Evolutionary conservation across 169 alveolate species (phyloP).

Genomic region (Sarcocystis neurona): DNA sequence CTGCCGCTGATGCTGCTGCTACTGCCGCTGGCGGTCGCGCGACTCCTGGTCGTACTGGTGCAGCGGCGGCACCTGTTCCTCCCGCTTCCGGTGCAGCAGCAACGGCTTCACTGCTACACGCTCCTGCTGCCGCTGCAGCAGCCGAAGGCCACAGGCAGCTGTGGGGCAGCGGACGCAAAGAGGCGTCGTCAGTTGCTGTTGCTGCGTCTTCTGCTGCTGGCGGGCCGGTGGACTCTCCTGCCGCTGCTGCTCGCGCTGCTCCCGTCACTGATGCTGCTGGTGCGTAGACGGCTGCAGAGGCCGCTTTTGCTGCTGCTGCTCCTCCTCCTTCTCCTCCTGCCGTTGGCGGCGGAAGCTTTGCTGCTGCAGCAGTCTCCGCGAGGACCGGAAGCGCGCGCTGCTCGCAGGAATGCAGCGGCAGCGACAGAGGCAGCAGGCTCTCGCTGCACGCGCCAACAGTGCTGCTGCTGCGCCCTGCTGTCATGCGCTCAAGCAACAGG

Average conservation of each 20-base stretch:
- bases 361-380: not conserved
- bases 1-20: not conserved
- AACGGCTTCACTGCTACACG: too few relatives aligned
- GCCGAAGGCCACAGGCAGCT: too few relatives aligned
- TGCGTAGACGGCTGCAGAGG: too few relatives aligned
- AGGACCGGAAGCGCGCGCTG: not conserved
- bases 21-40: not conserved
- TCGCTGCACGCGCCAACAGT: not conserved
- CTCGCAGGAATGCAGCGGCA: not conserved
- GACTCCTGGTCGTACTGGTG: not conserved
- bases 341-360: not conserved
- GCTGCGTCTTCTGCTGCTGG: too few relatives aligned
- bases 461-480: not conserved
- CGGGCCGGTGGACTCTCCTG: too few relatives aligned
- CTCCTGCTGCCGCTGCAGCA: too few relatives aligned
- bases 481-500: not conserved
- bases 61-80: not conserved
- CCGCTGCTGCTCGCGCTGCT: too few relatives aligned
- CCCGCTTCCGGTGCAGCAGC: not conserved
- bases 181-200: too few relatives aligned
- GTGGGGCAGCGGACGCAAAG: too few relatives aligned
- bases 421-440: not conserved
- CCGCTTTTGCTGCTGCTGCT: not conserved
- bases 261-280: too few relatives aligned
- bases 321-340: not conserved